Percentiles rank a stretch among this genome's conserved stretches.
Conservation (phyloP, 1,284 basidiomycete genomes). For the Heterobasidion annosum region DNA sequence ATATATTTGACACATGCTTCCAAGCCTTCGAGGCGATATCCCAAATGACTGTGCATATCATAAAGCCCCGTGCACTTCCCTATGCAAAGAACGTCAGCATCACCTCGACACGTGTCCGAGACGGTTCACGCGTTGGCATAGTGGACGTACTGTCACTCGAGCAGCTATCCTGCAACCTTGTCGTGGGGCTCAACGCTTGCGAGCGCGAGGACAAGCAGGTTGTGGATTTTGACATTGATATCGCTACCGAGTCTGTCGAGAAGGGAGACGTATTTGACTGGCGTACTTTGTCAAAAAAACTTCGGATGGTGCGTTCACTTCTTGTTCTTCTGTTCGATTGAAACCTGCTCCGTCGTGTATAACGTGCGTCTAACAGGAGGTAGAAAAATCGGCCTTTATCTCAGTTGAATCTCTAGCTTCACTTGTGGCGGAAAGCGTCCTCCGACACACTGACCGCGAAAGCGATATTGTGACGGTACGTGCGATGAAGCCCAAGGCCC, state of each 20-base stretch:
- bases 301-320: constrained; percentile 14
- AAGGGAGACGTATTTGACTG: constrained; percentile 23
- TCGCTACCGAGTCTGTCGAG: constrained; percentile 13
- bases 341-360: neutral
- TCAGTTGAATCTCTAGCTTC: constrained; percentile 74
- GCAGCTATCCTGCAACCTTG: constrained; percentile 44
- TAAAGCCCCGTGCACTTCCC: constrained; percentile 43
- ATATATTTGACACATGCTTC: constrained; percentile 34
- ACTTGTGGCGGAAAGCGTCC: constrained; percentile 38
- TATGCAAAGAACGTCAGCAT: constrained; percentile 41
- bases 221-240: constrained; percentile 49
- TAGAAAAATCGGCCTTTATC: constrained; percentile 42
- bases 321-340: neutral
- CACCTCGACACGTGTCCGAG: constrained; percentile 23
- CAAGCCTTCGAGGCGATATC: constrained; percentile 26
- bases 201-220: constrained; percentile 66
- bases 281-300: constrained; percentile 26
- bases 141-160: constrained; percentile 31
- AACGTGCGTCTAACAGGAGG: constrained; percentile 22
- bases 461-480: constrained; percentile 41
- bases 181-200: constrained; percentile 69
- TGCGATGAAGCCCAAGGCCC: constrained; percentile 71
- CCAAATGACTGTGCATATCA: constrained; percentile 30
- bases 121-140: constrained; percentile 11
- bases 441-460: constrained; percentile 17